Evolutionary conservation across 2,329 filamentous ascomycete genomes (phyloP), one percentile per base, ranked within the genome.

Genomic region (Emydomyces testavorans): DNA sequence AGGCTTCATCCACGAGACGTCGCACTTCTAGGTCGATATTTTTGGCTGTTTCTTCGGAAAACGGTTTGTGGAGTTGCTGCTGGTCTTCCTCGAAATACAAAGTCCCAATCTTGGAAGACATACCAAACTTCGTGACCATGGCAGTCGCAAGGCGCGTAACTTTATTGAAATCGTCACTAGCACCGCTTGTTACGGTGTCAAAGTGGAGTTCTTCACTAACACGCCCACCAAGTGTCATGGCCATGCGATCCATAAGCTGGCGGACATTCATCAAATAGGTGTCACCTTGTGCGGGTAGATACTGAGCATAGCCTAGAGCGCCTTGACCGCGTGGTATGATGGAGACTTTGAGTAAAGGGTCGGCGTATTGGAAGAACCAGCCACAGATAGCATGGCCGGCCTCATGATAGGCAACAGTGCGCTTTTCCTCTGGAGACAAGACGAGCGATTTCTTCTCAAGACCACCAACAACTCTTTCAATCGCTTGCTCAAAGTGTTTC

Each of bases 101-200:
- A 54, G 89, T 89, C 24, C 90, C 90, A 39, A 98, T 82, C 71
- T 94, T 93, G 56, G 85, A 79, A 34, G 85, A 93, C 92, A 98
- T 98, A 57, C 92, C 92, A 82, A 88, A 98, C 65, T 94, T 86
- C n/a, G 90, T 98, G 24, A 98, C 92, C 92, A 98, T 98, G 53
- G 85, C 83, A 15, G 85, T 93, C 2, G 92, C 93, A 84, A 95
- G 90, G 49, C 82, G 79, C 2, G 92, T 95, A 34, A 96, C 92
- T 71, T 98, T 98, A 69, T 92, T 90, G 77, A 98, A 98, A 65
- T 98, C 92, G 65, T 96, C 92, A 46, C 82, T 89, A 16, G 90
- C 92, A 49, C 92, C 92, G 39, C 85, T 92, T 1, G 92, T 98
- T 16, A 98, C 92, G 0, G 88, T 94, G 28, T 92, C 83, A 68